Conservation (phyloP, 2,329 filamentous ascomycete genomes). For the Penicillium aurantiogriseum region DNA sequence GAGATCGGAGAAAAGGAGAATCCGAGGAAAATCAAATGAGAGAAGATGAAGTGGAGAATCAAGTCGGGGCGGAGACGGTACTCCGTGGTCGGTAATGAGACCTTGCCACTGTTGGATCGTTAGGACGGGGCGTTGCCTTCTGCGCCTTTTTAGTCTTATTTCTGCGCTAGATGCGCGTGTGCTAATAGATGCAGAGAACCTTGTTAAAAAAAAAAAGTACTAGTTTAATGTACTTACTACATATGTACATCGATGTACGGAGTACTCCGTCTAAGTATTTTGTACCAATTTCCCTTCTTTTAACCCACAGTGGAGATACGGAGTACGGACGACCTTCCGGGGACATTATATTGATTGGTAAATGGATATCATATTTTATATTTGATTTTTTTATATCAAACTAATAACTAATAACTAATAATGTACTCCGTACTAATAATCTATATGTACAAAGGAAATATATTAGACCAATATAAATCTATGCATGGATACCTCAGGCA, state of each 20-base stretch:
- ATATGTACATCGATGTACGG: not conserved
- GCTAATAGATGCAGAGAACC: conserved; percentile 1
- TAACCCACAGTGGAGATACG: conserved; percentile 3
- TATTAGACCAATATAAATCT: not conserved
- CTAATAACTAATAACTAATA: not conserved
- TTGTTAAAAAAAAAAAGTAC: not conserved
- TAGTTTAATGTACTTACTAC: not conserved
- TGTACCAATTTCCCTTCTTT: not conserved
- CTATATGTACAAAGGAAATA: no score
- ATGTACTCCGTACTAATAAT: not conserved
- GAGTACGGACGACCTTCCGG: not conserved
- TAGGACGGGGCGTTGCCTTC: not conserved
- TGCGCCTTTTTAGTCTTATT: not conserved
- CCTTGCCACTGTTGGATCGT: conserved; percentile 3
- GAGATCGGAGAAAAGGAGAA: conserved; percentile 1
- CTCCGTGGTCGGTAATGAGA: conserved; percentile 1
- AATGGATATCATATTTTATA: no score
- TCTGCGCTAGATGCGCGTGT: conserved; percentile 16
- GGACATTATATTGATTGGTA: not conserved
- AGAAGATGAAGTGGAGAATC: conserved; percentile 5
- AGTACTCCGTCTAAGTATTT: not conserved
- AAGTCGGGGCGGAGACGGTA: conserved; percentile 17
- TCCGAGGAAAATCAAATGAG: not conserved
- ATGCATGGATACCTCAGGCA: conserved; percentile 6
- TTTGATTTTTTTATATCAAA: not conserved